phyloP scores from a whole-genome alignment of 2,329 filamentous ascomycete species.

The Zalaria sp. region DNA sequence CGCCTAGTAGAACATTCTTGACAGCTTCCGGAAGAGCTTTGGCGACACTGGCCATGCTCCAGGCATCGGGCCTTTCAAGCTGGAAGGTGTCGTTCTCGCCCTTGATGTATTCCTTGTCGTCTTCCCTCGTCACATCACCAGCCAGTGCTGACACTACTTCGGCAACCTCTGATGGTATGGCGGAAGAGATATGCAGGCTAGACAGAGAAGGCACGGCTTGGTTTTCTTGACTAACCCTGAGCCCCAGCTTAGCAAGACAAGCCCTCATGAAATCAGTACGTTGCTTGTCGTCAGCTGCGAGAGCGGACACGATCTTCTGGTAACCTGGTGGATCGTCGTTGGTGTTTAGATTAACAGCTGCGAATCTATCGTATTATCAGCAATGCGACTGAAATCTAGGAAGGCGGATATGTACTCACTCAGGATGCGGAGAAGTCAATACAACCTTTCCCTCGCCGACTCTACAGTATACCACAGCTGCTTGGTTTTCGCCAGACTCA shows the following conservation, averaged over 20 bases:
- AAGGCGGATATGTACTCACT: conserved; percentile 41
- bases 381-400: not conserved
- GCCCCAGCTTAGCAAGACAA: conserved; percentile 64
- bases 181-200: conserved; percentile 64
- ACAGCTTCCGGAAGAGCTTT: conserved; percentile 15
- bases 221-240: conserved; percentile 60
- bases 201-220: conserved; percentile 66
- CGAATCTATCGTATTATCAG: conserved; percentile 47
- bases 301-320: conserved; percentile 49
- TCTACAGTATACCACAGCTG: conserved; percentile 72
- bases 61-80: conserved; percentile 44
- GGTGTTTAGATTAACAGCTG: conserved; percentile 59
- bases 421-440: conserved; percentile 80
- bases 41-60: conserved; percentile 11
- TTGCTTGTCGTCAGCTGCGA: conserved; percentile 54
- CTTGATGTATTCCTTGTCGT: conserved; percentile 58
- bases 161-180: conserved; percentile 48
- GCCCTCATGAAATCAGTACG: conserved; percentile 66
- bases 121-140: conserved; percentile 40
- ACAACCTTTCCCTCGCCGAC: conserved; percentile 68
- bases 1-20: conserved; percentile 7
- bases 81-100: conserved; percentile 75
- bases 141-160: conserved; percentile 53
- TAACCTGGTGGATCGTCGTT: conserved; percentile 55
- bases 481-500: conserved; percentile 56